Evolutionary conservation across 106 monocot genomes (phyloP), one percentile per base, ranked within the genome.

Genomic region (Platanthera guangdongensis): DNA sequence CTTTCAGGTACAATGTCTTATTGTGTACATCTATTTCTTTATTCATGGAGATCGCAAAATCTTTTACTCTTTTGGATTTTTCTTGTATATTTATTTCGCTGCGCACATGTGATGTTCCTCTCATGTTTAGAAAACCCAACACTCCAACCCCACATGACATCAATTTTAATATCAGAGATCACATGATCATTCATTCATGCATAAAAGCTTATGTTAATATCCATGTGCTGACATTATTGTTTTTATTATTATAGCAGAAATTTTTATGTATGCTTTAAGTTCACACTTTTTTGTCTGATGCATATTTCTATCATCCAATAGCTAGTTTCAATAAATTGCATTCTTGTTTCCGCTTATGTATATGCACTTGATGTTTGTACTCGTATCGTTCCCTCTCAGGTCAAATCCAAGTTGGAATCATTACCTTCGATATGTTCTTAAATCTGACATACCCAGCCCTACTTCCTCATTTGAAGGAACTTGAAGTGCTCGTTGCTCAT

Each of bases 361-460:
- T 14, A 15, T 48, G 22, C 46, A 51, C 32, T 76, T 47, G 13
- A 59, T 25, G 16, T 53, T 22, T 77, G 51, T 45, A 72, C 48
- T 69, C 53, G 13, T 72, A 19, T 39, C 39, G 10, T 71, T 25
- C 47, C n/a, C 78, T 80, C 83, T 72, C 88, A 97, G 97, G 90
- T 76, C 76, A 88, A 72, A 78, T 89, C 78, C 84, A 84, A 68
- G 67, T 93, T 86, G 89, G 91, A 6, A 72, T 85, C 13, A 94
- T 97, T 78, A 91, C 84, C 46, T 91, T 97, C 79, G 93, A 89
- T 74, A 83, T 97, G 81, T 87, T 60, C 53, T 70, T 97, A 76
- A 91, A 86, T 80, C 76, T 91, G 71, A 86, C 87, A 73, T 88
- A 87, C 76, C 60, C 53, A 59, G 83, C 84, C 48, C 75, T 97